Conservation (phyloP, 139 green algal genomes). For the Bryopsis sp. region DNA sequence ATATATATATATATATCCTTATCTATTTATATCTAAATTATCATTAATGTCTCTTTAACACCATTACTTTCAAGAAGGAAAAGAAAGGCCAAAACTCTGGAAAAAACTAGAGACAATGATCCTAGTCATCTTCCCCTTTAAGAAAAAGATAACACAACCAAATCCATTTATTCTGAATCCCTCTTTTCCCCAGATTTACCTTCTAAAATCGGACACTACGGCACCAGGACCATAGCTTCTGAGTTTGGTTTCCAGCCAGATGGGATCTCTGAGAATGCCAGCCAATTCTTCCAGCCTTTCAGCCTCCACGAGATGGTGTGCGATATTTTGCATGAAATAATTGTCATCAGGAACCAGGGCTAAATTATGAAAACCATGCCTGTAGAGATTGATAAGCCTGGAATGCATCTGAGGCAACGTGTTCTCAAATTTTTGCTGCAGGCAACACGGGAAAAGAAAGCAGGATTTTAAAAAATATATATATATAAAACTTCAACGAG, state of each 20-base stretch:
- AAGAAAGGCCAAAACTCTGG: too few relatives aligned
- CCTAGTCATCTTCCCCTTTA: too few relatives aligned
- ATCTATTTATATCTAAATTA: too few relatives aligned
- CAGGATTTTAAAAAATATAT: not conserved
- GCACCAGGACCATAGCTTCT: constrained; percentile 45
- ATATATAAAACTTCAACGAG: not conserved
- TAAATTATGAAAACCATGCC: not conserved
- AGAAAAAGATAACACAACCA: too few relatives aligned
- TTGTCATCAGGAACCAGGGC: constrained; percentile 46
- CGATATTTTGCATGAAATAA: constrained; percentile 63
- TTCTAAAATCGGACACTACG: constrained; percentile 65
- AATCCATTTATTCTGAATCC: too few relatives aligned
- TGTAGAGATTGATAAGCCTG: constrained; percentile 26
- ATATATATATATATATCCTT: too few relatives aligned
- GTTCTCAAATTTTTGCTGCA: not conserved
- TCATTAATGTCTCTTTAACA: too few relatives aligned
- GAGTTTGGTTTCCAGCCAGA: constrained; percentile 73
- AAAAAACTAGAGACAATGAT: too few relatives aligned
- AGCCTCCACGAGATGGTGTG: constrained; percentile 53
- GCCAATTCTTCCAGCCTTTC: constrained; percentile 33
- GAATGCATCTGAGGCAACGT: constrained; percentile 17
- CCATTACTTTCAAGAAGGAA: too few relatives aligned
- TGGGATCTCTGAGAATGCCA: constrained; percentile 46
- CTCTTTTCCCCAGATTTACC: constrained; percentile 22
- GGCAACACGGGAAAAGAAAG: not conserved